Evolutionary conservation across 2,329 filamentous ascomycete species (phyloP), one percentile per base, ranked within the genome.

Genomic region (Fusarium sarcochroum): DNA sequence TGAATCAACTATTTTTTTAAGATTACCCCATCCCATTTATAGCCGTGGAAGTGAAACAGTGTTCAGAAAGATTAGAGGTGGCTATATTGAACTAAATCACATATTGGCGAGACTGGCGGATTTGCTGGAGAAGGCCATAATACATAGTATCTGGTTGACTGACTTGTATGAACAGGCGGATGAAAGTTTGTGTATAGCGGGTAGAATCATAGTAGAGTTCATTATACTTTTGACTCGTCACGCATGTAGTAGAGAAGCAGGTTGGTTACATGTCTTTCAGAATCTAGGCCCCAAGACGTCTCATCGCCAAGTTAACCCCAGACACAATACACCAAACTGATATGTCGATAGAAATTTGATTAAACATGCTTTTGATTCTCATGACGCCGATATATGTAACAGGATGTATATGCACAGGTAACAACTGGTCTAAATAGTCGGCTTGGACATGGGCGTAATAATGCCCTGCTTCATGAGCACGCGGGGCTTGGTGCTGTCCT

Each of bases 391-490:
- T 60, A 11, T 61, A 50, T 45, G 48, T 66, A 17, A 23, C 58
- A 41, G 35, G 42, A 50, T 51, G 13, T 52, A 23, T 38, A 38
- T 51, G 23, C 17, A 59, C 42, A 38, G 23, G 10, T 45, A 23
- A 38, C 5, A 41, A 23, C 6, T 14, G 20, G 9, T 34, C 62
- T 78, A 83, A 58, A 76, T 73, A 51, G 77, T 83, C 18, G 95
- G 95, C 82, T 92, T 94, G 59, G 91, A 89, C 87, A 99, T 93
- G 40, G 96, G 92, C 74, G 89, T 87, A 79, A 99, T 94, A 70
- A 97, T 86, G 46, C 96, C 96, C 81, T 94, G 93, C 84, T 97
- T 98, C 78, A 97, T 84, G 79, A 98, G 84, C 70, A 98, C 87
- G 73, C 93, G 89, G 60, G 96, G 96, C 86, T 95, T 97, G 62